Evolutionary conservation across 768 basidiomycete genomes (phyloP), one percentile per base, ranked within the genome.

Genomic region (Naganishia friedmannii): DNA sequence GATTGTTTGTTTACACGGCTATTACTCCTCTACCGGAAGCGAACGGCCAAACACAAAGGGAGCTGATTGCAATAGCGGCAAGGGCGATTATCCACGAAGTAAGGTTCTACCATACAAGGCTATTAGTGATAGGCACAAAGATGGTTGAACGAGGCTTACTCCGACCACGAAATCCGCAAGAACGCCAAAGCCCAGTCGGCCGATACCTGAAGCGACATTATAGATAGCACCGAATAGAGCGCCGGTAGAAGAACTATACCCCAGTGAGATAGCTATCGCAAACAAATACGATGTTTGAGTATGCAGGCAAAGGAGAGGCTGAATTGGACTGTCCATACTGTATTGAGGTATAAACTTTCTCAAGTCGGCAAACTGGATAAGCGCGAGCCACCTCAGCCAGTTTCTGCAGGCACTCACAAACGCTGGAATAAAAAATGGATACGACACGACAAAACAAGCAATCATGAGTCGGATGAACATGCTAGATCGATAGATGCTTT

Each of bases 401-500:
- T 42, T 2, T 19, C 55, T 28, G 34, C 56, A 23, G 39, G 17
- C 0, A 68, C 67, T 57, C n/a, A 68, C 67, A 37, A 68, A 68
- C 17, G 67, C 55, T 15, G 67, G 67, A n/a, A 68, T 68, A 39
- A 68, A 68, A 28, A 68, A 68, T 10, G 67, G 67, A 37, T 68
- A 68, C 23, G 67, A 68, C 2, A 58, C 67, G 17, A 68, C 23
- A 55, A 58, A 29, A 58, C 67, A 26, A 68, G 31, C 2, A 68
- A 57, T n/a, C 67, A 68, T 7, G 67, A 68, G 42, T 42, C 67
- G 42, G 13, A 57, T 6, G 28, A 68, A 68, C 28, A 26, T 55
- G 28, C 21, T 31, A n/a, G 67, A 68, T 19, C 45, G 55, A 10
- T 57, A 46, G 23, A 68, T 42, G 55, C 67, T 68, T 10, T 19